These are phyloP conservation scores for Colletotrichum sp. DNA, from an alignment of 2,329 filamentous ascomycete species.

Conservation along the genomic window DNA sequence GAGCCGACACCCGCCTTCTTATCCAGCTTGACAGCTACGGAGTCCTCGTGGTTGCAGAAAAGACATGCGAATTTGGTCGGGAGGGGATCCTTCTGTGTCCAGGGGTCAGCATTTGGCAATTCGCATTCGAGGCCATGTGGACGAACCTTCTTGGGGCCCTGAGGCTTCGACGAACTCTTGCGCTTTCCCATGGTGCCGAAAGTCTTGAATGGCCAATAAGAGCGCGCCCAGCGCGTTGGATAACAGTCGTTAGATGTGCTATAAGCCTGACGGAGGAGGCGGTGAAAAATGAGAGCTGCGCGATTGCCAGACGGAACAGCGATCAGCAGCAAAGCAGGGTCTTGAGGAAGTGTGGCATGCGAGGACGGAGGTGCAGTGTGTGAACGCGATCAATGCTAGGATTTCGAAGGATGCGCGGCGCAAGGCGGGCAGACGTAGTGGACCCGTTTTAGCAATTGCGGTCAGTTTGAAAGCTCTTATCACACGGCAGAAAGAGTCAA, in stretches of 20 bases:
- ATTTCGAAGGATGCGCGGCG: background rate
- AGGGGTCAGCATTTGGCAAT: background rate
- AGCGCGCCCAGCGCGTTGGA: background rate
- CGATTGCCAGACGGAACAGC: background rate
- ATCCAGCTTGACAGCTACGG: conserved; percentile 88
- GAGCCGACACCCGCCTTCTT: conserved; percentile 89
- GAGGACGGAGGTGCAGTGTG: background rate
- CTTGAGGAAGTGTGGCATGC: background rate
- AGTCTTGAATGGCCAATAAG: background rate
- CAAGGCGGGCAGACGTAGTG: background rate
- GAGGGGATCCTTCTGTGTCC: conserved; percentile 68
- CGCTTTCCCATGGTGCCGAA: conserved; percentile 77
- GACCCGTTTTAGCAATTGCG: background rate
- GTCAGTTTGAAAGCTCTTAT: background rate
- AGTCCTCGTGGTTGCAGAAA: conserved; percentile 98
- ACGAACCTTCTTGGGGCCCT: conserved; percentile 80
- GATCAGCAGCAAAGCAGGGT: background rate
- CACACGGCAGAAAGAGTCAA: background rate
- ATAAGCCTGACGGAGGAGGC: background rate
- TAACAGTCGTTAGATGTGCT: background rate
- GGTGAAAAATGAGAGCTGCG: background rate
- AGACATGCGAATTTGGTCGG: conserved; percentile 92
- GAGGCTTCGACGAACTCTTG: conserved; percentile 84
- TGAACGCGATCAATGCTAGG: background rate
- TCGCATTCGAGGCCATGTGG: background rate